Evolutionary conservation across 2,329 filamentous ascomycete species (phyloP).

Genomic region (Claviceps humidiphila): DNA sequence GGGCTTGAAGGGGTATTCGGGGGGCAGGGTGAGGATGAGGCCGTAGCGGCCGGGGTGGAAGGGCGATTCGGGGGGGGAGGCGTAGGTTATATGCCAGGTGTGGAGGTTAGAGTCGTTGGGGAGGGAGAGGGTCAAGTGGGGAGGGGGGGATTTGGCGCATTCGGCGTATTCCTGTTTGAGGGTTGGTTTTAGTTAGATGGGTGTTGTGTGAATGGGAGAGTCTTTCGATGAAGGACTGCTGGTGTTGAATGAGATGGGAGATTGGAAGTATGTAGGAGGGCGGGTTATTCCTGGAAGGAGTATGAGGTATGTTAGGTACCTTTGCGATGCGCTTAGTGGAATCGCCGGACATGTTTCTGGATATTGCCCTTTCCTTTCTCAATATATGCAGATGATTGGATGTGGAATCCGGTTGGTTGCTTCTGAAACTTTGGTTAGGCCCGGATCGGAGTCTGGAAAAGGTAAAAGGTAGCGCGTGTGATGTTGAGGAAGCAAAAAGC

Average conservation of each 20-base stretch:
- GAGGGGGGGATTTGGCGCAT: conserved; percentile 32
- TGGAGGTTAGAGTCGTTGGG: conserved; percentile 34
- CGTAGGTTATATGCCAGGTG: conserved; percentile 37
- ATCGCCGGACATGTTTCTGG: too few relatives aligned
- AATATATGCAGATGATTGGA: neutral
- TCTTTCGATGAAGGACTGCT: too few relatives aligned
- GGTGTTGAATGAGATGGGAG: too few relatives aligned
- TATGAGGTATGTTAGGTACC: conserved; percentile 11
- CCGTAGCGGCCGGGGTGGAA: conserved; percentile 60
- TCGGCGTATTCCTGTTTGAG: conserved; percentile 37
- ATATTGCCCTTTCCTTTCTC: too few relatives aligned
- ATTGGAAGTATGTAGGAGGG: neutral
- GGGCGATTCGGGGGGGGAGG: conserved; percentile 29
- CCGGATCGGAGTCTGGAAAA: too few relatives aligned
- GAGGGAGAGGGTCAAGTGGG: conserved; percentile 33
- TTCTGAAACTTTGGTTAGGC: too few relatives aligned
- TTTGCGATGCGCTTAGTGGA: conserved; percentile 33
- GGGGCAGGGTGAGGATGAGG: conserved; percentile 58
- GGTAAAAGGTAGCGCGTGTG: too few relatives aligned
- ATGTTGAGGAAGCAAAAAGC: too few relatives aligned
- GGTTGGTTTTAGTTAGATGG: too few relatives aligned
- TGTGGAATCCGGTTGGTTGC: too few relatives aligned
- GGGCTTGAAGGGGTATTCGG: conserved; percentile 82
- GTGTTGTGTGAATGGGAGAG: too few relatives aligned
- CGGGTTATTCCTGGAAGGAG: neutral